A percentile compares a stretch with the other conserved stretches of the same genome.
Evolutionary conservation across 805 yeast genomes (phyloP).

Genomic region (Kluyveromyces lactis): DNA sequence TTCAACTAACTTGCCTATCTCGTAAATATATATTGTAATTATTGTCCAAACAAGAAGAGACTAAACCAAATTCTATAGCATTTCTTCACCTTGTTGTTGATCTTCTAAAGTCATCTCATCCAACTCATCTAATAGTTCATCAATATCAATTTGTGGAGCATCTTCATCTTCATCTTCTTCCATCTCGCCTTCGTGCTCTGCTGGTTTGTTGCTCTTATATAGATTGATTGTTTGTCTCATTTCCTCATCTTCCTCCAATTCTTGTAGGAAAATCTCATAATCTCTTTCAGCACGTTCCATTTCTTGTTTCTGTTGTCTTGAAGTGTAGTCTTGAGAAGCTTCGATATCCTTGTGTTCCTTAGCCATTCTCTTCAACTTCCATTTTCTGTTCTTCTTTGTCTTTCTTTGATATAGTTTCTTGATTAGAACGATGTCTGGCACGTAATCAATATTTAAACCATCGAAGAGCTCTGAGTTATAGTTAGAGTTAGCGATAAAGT

Average conservation of each 20-base stretch:
- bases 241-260: conserved; percentile 94
- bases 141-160: conserved; percentile 83
- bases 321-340: conserved; percentile 51
- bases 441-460: conserved; percentile 45
- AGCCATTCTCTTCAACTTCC: conserved; percentile 97
- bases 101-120: conserved; percentile 87
- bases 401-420: conserved; percentile 84
- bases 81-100: conserved; percentile 8
- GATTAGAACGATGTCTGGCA: conserved; percentile 81
- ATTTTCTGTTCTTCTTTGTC: conserved; percentile 64
- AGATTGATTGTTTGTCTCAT: conserved; percentile 83
- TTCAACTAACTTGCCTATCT: no score
- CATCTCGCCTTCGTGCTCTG: conserved; percentile 30
- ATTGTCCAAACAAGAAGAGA: no score
- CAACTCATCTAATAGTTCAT: conserved; percentile 88
- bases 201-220: conserved; percentile 53
- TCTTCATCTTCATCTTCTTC: conserved; percentile 64
- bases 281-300: conserved; percentile 89
- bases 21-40: no score
- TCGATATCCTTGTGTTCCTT: conserved; percentile 85
- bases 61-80: not conserved
- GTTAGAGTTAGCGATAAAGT: conserved; percentile 75
- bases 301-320: conserved; percentile 77
- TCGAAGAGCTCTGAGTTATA: conserved; percentile 87
- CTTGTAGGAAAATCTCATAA: conserved; percentile 92